These are phyloP conservation scores for Poterioochromonas sp. DNA, from an alignment of 352 stramenopile species.

Conservation along the genomic window DNA sequence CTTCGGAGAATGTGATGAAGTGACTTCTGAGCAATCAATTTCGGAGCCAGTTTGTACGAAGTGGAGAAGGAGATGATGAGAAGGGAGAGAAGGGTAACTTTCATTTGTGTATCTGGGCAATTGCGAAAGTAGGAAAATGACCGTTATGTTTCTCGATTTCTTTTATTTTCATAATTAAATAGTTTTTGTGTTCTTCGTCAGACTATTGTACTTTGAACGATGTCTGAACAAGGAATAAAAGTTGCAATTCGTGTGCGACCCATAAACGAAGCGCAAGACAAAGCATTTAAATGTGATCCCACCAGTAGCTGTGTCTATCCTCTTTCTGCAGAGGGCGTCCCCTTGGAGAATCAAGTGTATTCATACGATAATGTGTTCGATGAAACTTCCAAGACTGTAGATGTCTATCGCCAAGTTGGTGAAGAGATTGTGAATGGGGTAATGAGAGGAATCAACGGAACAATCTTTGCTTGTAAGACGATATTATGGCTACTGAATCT, in stretches of 20 bases:
- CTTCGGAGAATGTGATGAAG: too few relatives aligned
- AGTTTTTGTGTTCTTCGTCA: too few relatives aligned
- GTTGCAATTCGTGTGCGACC: conserved; percentile 62
- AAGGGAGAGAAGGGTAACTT: too few relatives aligned
- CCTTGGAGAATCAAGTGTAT: conserved; percentile 53
- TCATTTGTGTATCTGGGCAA: too few relatives aligned
- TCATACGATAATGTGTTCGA: conserved; percentile 60
- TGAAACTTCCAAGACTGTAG: conserved; percentile 47
- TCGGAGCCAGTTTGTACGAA: too few relatives aligned
- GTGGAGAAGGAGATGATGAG: too few relatives aligned
- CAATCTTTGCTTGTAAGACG: conserved; percentile 59
- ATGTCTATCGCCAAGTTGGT: conserved; percentile 79
- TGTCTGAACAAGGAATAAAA: conserved; percentile 27
- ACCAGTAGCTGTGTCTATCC: conserved; percentile 53
- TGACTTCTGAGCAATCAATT: too few relatives aligned
- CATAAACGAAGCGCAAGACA: conserved; percentile 47
- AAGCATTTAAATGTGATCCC: background rate
- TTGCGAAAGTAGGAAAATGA: too few relatives aligned
- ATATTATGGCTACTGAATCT: too few relatives aligned
- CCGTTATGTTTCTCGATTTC: too few relatives aligned
- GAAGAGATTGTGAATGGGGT: conserved; percentile 79
- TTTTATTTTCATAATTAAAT: too few relatives aligned
- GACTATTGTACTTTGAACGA: too few relatives aligned
- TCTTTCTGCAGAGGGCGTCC: conserved; percentile 48
- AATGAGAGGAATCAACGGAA: conserved; percentile 81